Evolutionary conservation across 2,329 filamentous ascomycete species (phyloP).

Genomic region (Pseudogymnoascus sp.): DNA sequence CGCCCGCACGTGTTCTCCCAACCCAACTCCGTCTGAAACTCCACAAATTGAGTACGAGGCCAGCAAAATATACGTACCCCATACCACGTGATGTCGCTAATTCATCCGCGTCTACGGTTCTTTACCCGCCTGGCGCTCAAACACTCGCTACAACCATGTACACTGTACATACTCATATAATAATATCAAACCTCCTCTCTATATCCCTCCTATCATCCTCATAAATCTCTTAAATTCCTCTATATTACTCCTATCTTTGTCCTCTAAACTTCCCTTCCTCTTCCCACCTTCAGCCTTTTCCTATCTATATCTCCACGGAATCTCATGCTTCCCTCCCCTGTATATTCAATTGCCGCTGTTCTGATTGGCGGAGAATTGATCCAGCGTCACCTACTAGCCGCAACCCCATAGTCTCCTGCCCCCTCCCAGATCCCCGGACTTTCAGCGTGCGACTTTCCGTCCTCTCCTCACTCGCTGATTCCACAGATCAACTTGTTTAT

Average conservation of each 20-base stretch:
- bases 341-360: neutral
- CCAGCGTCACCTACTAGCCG: neutral
- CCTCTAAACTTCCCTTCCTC: neutral
- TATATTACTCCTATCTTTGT: neutral
- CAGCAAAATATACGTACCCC: neutral
- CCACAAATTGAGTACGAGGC: neutral
- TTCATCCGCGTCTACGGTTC: neutral
- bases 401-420: neutral
- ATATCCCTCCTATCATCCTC: neutral
- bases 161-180: neutral
- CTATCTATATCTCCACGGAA: conserved; percentile 1
- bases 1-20: neutral
- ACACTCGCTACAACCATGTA: neutral
- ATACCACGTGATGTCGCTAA: neutral
- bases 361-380: conserved; percentile 1
- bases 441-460: neutral
- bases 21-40: neutral
- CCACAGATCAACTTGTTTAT: neutral
- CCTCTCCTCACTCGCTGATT: neutral
- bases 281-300: neutral
- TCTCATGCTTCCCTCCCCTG: neutral
- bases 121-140: neutral
- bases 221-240: neutral
- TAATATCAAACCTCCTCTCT: neutral
- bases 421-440: conserved; percentile 2